phyloP scores from a whole-genome alignment of 176 grass and related monocot genomes.

The Microstegium vimineum region DNA sequence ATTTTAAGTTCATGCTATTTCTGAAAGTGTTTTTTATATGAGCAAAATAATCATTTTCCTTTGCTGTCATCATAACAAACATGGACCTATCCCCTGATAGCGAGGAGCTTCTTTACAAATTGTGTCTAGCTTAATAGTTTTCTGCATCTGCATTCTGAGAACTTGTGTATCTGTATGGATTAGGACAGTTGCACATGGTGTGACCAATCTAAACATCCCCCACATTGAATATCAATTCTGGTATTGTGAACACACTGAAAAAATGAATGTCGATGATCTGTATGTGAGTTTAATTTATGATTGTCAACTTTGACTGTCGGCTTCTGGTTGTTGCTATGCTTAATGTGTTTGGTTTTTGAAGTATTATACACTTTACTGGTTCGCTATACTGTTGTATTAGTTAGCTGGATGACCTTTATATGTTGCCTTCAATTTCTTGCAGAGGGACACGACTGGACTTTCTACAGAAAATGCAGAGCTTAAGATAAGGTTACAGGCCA shows the following conservation, averaged over 20 bases:
- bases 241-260: conserved; percentile 10
- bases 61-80: neutral
- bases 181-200: conserved; percentile 18
- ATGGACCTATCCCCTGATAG: neutral
- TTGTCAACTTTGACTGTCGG: conserved; percentile 22
- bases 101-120: neutral
- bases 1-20: conserved; percentile 22
- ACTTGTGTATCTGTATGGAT: conserved; percentile 25
- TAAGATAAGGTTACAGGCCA: conserved; percentile 94
- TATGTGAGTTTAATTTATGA: neutral
- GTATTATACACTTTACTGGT: neutral
- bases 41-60: conserved; percentile 14
- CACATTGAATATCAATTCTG: conserved; percentile 18
- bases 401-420: conserved; percentile 30
- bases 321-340: conserved; percentile 18
- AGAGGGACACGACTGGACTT: conserved; percentile 97
- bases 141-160: neutral
- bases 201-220: conserved; percentile 22
- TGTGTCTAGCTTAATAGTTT: conserved; percentile 21
- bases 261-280: conserved; percentile 24
- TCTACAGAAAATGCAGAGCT: conserved; percentile 97
- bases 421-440: conserved; percentile 24
- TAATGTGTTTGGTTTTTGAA: conserved; percentile 6
- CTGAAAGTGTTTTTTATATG: neutral
- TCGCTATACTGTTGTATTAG: conserved; percentile 8